Evolutionary conservation across 179 eudicot genomes (phyloP), one percentile per base, ranked within the genome.

Genomic region (Silene vulgaris): DNA sequence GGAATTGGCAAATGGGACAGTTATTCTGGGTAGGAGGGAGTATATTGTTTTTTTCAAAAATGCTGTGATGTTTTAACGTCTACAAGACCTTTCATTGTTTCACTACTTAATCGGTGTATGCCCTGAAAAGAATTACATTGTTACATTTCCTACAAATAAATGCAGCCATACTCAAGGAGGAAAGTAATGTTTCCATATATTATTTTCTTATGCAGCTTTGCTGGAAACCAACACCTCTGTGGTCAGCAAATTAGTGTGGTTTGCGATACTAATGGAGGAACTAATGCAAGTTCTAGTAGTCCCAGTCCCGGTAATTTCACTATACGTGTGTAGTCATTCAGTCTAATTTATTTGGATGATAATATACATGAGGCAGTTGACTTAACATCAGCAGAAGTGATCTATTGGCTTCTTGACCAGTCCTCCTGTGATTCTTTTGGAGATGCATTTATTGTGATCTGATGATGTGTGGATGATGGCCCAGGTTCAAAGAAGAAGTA

Each of bases 191-290:
- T 43, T 43, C 4, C 12, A 43, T n/a, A 8, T 45, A 43, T 43
- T 5, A 17, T 72, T 65, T 50, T 40, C 52, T 48, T 50, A 13
- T 73, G 78, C 86, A 95, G 99, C 56, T 95, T 92, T 82, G 74
- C 87, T 72, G 99, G 99, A 65, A 95, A 95, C 75, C 88, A 86
- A 70, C 87, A 79, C 56, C 81, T 95, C 82, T 95, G 99, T 76
- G 99, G 99, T 65, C 78, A 80, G 79, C 97, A 89, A 87, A 81
- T 91, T 69, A 80, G 75, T 50, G 77, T 75, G 72, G 76, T 69
- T 67, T 95, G 99, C 87, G 81, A 85, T 84, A 85, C 81, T 64
- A 61, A 28, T 63, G 85, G 82, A 70, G 88, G 89, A 77, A 11
- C 74, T 60, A 75, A 82, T 63, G 72, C 74, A 70, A 78, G 48